Base-by-base conservation (phyloP, 1,284 basidiomycete species). In the Malassezia pachydermatis region DNA sequence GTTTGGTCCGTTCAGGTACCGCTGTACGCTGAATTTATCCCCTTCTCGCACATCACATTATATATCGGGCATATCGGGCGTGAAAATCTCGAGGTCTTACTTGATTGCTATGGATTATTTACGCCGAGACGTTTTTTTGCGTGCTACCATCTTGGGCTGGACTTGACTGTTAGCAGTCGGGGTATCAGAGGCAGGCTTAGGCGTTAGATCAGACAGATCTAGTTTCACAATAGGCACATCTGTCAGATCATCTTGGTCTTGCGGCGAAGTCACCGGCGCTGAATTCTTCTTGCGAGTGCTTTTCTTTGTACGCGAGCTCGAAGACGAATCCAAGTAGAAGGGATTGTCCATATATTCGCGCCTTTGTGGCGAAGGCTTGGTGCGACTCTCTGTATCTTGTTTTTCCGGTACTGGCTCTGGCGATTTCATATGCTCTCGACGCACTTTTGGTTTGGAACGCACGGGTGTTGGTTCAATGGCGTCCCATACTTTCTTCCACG, bases 201-300 rank as follows among this genome's bases (percentile, higher is more conserved):
- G 23, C n/a, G 39, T 36, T 2, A 60, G 25, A 30, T 58, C 51
- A 16, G 51, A 45, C 8, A 63, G 41, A 29, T 59, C 53, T 9
- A 67, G 48, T n/a, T 58, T 48, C 19, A 69, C 64, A 32, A 69
- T 65, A 5, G 66, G 66, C 5, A 69, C 60, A 11, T 39, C 30
- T 34, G 62, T 54, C n/a, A 69, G 45, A 24, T 67, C 64, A 13
- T 56, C 55, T 17, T 16, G 25, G 16, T 34, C 20, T 10, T 29
- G 22, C 30, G 28, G 28, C 6, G 29, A 19, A 6, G 20, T 32
- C 14, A 10, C 17, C 4, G 17, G 25, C 9, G 4, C 22, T 0
- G 8, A 10, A 1, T 25, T 34, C 22, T 43, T 38, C 10, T 20
- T 11, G 19, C 33, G 24, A 20, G 48, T n/a, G 6, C 25, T 16